Base-by-base conservation (phyloP, 2,329 filamentous ascomycete genomes). In the Trichoderma koningii region DNA sequence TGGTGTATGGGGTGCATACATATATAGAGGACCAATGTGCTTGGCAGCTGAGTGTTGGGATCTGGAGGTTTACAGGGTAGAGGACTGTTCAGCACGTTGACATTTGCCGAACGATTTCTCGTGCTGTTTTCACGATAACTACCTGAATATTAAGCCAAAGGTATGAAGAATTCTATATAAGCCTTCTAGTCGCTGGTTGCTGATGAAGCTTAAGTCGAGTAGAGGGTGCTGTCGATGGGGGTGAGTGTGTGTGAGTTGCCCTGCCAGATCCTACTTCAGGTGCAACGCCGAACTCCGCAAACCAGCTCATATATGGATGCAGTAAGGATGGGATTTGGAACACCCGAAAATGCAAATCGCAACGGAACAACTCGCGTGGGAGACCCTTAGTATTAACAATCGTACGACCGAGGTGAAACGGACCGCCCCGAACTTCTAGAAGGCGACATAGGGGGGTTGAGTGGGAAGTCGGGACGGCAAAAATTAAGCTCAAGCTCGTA, bases 401-500 rank as follows among this genome's bases (percentile, higher is more conserved):
- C 48, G 10, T 52, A 55, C 41, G 19, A 63, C 9, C 12, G 15
- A 19, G 7, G 19, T 38, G 19, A 28, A 17, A 28, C 60, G 60
- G 60, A 55, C 47, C 26, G 19, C 38, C 38, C 60, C 60, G 50
- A 45, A n/a, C 2, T 62, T 62, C 48, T 45, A 63, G 41, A 55
- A 63, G 30, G 7, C 34, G 30, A 34, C 15, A 44, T 3, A 44
- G 42, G 17, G 42, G 41, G 28, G 50, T n/a, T n/a, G 34, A 7
- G n/a, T 59, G n/a, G 26, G 10, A 45, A 7, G 47, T 41, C 38
- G 47, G 47, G 34, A 19, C 26, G 10, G 23, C 26, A 21, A 47
- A 38, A 55, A 55, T 21, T 21, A 55, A n/a, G 51, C 41, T 52
- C 41, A 55, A 38, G 41, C 60, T 63, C 60, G 50, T 63, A 63